A percentile compares a stretch with the other conserved stretches of the same genome.
Conservation (phyloP, 192 early-diverging fungal genomes). For the Backusella morwellensis region DNA sequence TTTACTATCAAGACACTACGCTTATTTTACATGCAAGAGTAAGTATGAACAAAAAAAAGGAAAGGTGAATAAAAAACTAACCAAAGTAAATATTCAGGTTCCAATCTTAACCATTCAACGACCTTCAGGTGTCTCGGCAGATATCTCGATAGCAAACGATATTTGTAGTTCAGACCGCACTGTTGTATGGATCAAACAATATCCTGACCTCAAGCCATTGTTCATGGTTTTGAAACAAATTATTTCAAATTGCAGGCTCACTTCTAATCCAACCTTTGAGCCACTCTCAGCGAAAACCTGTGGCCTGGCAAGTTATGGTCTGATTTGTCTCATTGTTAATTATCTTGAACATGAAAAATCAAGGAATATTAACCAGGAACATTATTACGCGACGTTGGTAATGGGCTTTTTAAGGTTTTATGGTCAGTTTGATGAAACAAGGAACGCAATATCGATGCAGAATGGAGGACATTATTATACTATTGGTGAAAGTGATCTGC, state of each 20-base stretch:
- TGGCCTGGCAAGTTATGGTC: constrained; percentile 25
- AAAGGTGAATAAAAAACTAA: neutral
- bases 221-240: constrained; percentile 29
- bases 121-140: neutral
- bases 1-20: neutral
- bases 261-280: neutral
- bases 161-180: constrained; percentile 19
- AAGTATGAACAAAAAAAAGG: neutral
- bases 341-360: constrained; percentile 17
- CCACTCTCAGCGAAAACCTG: constrained; percentile 13
- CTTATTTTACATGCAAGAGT: neutral
- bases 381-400: constrained; percentile 1
- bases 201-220: constrained; percentile 24
- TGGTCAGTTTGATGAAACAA: constrained; percentile 4
- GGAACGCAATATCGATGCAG: neutral
- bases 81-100: constrained; percentile 2
- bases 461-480: neutral
- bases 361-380: neutral
- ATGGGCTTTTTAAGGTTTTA: constrained; percentile 15
- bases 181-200: constrained; percentile 12
- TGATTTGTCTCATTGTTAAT: constrained; percentile 32
- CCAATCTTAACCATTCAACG: constrained; percentile 10
- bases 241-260: constrained; percentile 3
- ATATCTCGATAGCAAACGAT: constrained; percentile 23
- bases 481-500: neutral